Evolutionary conservation across 805 yeast genomes (phyloP).

Genomic region (Starmera quercuum): DNA sequence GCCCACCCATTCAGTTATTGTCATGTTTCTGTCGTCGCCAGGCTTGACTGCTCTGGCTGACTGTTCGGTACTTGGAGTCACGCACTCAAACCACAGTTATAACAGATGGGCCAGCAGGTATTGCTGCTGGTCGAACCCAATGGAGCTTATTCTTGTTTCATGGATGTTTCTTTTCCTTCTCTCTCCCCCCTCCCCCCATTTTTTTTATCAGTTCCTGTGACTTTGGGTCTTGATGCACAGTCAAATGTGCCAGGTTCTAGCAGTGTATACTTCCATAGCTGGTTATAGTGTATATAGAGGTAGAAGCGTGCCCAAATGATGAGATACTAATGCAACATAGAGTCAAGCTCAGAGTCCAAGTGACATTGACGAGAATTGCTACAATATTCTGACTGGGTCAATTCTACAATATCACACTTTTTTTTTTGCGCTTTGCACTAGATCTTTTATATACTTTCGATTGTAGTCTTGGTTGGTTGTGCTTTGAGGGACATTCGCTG

Average conservation of each 20-base stretch:
- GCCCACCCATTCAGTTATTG: too few relatives aligned
- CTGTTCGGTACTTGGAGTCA: conserved; percentile 56
- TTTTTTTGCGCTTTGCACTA: too few relatives aligned
- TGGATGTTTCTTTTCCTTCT: conserved; percentile 36
- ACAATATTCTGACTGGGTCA: conserved; percentile 18
- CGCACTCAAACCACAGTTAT: conserved; percentile 65
- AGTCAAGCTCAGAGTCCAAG: conserved; percentile 79
- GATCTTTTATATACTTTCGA: too few relatives aligned
- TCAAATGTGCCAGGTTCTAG: conserved; percentile 52
- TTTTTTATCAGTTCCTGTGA: conserved; percentile 7
- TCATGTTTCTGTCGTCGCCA: neutral
- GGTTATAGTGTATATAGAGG: conserved; percentile 7
- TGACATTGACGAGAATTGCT: conserved; percentile 69
- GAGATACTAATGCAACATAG: conserved; percentile 77
- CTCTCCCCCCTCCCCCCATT: conserved; percentile 6
- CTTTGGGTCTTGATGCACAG: conserved; percentile 33
- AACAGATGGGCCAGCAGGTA: conserved; percentile 43
- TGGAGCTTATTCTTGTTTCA: conserved; percentile 80
- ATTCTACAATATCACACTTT: too few relatives aligned
- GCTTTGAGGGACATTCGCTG: too few relatives aligned
- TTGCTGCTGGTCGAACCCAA: conserved; percentile 46
- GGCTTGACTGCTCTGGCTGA: conserved; percentile 4
- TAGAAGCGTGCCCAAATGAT: conserved; percentile 35
- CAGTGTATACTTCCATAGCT: conserved; percentile 1
- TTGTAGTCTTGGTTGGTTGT: too few relatives aligned